Evolutionary conservation across 495 filamentous ascomycete genomes (phyloP), one percentile per base, ranked within the genome.

Genomic region (Penicillium waksmanii): DNA sequence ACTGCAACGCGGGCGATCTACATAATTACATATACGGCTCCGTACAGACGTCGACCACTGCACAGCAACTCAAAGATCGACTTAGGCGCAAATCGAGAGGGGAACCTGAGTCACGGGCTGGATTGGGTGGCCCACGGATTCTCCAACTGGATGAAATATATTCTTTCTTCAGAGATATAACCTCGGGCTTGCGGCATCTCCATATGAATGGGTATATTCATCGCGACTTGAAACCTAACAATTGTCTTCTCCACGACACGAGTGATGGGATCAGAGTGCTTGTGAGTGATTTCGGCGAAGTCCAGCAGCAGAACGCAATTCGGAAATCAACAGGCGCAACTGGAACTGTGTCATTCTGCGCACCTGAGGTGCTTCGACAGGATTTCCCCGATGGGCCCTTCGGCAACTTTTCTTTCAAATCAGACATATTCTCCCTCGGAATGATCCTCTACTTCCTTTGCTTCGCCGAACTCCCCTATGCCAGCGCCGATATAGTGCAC

Each of bases 361-460:
- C 95, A 0, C 95, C 95, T 3, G 95, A 98, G 67, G 95, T 98
- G 17, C 75, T 98, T 34, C 85, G 82, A 43, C 86, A 80, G 57
- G 85, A 91, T 47, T 71, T 78, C 42, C 79, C 85, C 0, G 82
- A 74, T 55, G 95, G 95, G 12, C 81, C 81, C 11, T 89, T 89
- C 62, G 93, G 90, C 5, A 96, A 98, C 65, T 98, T 98, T 65
- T 96, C 91, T 0, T 89, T 89, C 52, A 98, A 97, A 66, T 97
- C 93, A 0, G 95, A 98, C 69, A 89, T 98, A 11, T 98, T 98
- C 74, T 96, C 93, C 3, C 73, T 98, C 1, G 95, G 95, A 35
- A 96, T 98, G 95, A 97, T 98, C 46, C 83, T 98, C 4, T 96
- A 98, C 72, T 98, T 98, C 63, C 86, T 98, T 75, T 98, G 96